Base-by-base conservation (phyloP, 2,329 filamentous ascomycete genomes). In the Malbranchea zuffiana region DNA sequence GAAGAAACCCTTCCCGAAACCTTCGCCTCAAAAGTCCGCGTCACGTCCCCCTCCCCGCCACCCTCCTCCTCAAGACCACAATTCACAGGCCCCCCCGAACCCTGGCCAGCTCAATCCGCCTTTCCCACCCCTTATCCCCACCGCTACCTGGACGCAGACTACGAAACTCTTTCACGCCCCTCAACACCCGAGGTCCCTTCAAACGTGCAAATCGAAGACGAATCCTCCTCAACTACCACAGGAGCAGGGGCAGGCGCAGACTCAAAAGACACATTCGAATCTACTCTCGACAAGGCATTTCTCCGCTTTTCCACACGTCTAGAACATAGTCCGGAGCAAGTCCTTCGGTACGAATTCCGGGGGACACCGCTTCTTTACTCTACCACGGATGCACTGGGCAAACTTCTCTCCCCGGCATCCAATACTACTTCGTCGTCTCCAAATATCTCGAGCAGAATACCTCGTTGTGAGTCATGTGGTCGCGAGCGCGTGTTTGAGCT, bases 141-240 rank as follows among this genome's bases (percentile, higher is more conserved):
- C 19, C 82, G 80, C 53, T 83, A 85, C 64, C 75, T 88, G 29
- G 90, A 96, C 49, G 88, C 88, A 35, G 88, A 94, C 53, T 93
- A 84, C 61, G 90, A 98, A 60, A 82, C 81, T 3, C 72, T 96
- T 17, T 83, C 76, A 47, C 61, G 61, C 6, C 60, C 50, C 2
- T 70, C 72, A 0, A 60, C 61, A 19, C 69, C 71, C 28, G 69
- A 63, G 3, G 54, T 62, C 23, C 66, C 65, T 26, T 58, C 63
- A 19, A 64, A 64, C 37, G 60, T 69, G 23, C 67, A 66, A 32
- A 53, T 42, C 56, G 53, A 59, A 20, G 52, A 56, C 25, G 58
- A 65, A 6, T 30, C 27, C 17, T 38, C 36, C n/a, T 32, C 36
- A 17, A n/a, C n/a, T n/a, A 5, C 55, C 1, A 43, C 41, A 15